Evolutionary conservation across 2,329 filamentous ascomycete species (phyloP).

Genomic region (Hypoxylon sp.): DNA sequence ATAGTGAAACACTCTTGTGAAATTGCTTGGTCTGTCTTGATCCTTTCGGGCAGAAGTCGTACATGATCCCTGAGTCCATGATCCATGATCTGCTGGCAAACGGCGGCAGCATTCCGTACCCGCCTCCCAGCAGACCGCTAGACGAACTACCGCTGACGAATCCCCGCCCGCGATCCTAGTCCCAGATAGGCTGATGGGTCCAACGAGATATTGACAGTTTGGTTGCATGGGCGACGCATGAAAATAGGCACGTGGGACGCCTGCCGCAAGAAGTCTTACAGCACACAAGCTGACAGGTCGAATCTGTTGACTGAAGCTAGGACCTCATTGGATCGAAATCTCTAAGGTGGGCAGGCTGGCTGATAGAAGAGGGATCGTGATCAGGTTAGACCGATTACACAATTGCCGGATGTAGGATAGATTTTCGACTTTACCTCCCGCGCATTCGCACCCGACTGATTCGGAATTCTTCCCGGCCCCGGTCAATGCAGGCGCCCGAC

Average conservation of each 20-base stretch:
- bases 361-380: neutral
- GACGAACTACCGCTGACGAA: slow-evolving; percentile 3
- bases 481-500: neutral
- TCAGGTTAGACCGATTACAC: neutral
- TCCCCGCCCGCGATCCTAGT: neutral
- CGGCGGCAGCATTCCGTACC: neutral
- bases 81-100: slow-evolving; percentile 2
- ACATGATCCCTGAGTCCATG: no score
- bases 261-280: slow-evolving; percentile 1
- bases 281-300: slow-evolving; percentile 1
- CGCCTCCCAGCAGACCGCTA: slow-evolving; percentile 2
- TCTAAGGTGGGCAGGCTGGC: neutral
- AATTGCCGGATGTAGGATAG: neutral
- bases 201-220: no score
- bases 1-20: neutral
- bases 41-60: neutral
- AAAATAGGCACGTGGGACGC: neutral
- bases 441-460: neutral
- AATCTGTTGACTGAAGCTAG: slow-evolving; percentile 1
- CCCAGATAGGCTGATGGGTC: no score
- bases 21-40: neutral
- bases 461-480: neutral
- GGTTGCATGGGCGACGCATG: neutral
- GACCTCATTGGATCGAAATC: neutral
- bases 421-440: neutral